Evolutionary conservation across 2,329 filamentous ascomycete species (phyloP).

Genomic region (Aspergillus clavatus): DNA sequence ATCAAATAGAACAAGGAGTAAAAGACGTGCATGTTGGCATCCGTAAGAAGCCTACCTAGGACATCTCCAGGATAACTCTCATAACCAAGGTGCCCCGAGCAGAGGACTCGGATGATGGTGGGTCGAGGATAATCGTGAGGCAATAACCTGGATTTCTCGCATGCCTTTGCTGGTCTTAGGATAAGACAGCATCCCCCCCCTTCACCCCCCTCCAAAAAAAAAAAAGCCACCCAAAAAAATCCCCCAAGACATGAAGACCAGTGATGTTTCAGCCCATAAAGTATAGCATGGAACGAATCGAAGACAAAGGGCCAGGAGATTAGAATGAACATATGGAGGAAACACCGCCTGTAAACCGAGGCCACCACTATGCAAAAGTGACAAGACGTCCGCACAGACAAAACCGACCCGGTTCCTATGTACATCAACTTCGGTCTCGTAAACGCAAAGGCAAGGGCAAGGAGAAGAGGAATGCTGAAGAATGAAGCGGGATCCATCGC

Average conservation of each 20-base stretch:
- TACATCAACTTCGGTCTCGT: constrained; percentile 14
- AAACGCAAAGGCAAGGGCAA: constrained; percentile 2
- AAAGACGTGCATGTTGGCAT: too few relatives aligned
- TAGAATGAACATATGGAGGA: constrained; percentile 8
- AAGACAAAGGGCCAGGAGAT: not conserved
- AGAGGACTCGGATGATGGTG: too few relatives aligned
- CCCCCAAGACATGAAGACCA: not conserved
- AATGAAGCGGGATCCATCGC: constrained; percentile 18
- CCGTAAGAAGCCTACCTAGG: too few relatives aligned
- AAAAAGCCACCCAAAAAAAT: too few relatives aligned
- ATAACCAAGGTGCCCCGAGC: too few relatives aligned
- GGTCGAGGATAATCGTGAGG: too few relatives aligned
- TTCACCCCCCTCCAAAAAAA: too few relatives aligned
- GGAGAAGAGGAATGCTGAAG: constrained; percentile 4
- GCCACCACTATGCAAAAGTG: constrained; percentile 4
- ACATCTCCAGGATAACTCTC: too few relatives aligned
- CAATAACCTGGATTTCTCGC: too few relatives aligned
- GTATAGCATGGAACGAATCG: not conserved
- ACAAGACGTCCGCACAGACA: constrained; percentile 9
- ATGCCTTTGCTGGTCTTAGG: too few relatives aligned
- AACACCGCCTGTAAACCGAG: constrained; percentile 4
- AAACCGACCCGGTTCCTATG: constrained; percentile 14
- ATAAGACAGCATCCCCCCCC: too few relatives aligned
- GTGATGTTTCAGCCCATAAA: constrained; percentile 1
- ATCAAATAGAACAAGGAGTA: too few relatives aligned